Percentiles rank a stretch among this genome's conserved stretches.
Conservation (phyloP, 352 stramenopile species). For the Aphanomyces euteiches region DNA sequence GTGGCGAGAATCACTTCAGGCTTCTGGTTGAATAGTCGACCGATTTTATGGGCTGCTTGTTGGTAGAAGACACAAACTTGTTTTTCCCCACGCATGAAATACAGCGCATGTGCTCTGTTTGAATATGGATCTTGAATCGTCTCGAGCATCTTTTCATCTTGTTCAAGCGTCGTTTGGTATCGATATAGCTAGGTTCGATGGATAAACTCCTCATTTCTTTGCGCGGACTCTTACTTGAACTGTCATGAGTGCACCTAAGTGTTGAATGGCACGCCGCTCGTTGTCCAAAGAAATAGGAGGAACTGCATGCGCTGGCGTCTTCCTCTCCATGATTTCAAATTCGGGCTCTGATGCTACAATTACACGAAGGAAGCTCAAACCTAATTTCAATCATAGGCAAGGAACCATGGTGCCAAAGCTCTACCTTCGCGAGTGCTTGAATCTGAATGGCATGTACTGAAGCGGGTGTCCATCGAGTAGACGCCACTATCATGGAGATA, state of each 20-base stretch:
- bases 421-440: conserved; percentile 76
- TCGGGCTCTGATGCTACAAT: conserved; percentile 82
- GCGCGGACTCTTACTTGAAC: conserved; percentile 33
- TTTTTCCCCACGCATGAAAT: conserved; percentile 88
- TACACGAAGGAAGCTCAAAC: conserved; percentile 75
- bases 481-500: conserved; percentile 85
- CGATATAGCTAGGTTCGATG: conserved; percentile 46
- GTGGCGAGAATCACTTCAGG: conserved; percentile 58
- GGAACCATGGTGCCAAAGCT: not conserved
- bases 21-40: conserved; percentile 76
- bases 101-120: conserved; percentile 84
- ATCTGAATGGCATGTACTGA: conserved; percentile 82
- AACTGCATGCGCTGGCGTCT: conserved; percentile 64
- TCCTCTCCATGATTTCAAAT: conserved; percentile 78
- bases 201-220: conserved; percentile 11
- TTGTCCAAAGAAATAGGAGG: conserved; percentile 83
- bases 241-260: conserved; percentile 72
- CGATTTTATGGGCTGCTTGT: conserved; percentile 73
- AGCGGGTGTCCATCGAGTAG: conserved; percentile 80
- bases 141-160: conserved; percentile 81
- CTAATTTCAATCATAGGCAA: conserved; percentile 1
- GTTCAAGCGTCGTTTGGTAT: conserved; percentile 83
- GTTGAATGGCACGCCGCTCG: conserved; percentile 71
- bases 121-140: not conserved
- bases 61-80: conserved; percentile 82